Conservation (phyloP, 2,329 filamentous ascomycete genomes). For the Penicillium concentricum region DNA sequence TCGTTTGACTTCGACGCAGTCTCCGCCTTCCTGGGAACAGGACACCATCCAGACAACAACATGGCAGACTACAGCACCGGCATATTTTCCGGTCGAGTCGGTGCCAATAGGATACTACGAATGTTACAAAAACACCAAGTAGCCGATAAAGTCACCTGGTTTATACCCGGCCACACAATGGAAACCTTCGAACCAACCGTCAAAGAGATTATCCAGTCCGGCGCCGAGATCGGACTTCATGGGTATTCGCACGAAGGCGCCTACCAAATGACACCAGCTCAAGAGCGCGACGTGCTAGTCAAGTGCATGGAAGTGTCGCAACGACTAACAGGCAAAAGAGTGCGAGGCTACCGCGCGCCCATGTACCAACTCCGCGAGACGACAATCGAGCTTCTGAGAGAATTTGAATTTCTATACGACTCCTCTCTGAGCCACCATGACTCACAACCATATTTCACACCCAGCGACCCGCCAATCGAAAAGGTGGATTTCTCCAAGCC, state of each 20-base stretch:
- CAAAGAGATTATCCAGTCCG: background rate
- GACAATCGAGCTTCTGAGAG: background rate
- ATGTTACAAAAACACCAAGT: background rate
- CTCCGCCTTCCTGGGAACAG: background rate
- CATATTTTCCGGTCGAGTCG: background rate
- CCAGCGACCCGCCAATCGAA: background rate
- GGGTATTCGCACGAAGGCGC: background rate
- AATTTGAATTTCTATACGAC: background rate
- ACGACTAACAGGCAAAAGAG: background rate
- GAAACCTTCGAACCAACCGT: background rate
- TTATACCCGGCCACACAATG: background rate
- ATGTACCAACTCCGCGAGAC: background rate
- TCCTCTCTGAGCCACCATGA: background rate
- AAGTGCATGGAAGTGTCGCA: background rate
- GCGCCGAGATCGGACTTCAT: background rate
- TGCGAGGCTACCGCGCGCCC: background rate
- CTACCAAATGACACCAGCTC: background rate
- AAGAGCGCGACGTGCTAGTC: background rate
- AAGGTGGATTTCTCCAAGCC: background rate
- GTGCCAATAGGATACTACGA: background rate
- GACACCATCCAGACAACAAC: background rate
- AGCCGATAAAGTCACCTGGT: background rate
- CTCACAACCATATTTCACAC: background rate
- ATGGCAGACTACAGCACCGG: background rate
- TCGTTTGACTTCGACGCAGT: background rate